Evolutionary conservation across 192 early-diverging fungal genomes (phyloP).

Genomic region (Blastocladiella britannica): DNA sequence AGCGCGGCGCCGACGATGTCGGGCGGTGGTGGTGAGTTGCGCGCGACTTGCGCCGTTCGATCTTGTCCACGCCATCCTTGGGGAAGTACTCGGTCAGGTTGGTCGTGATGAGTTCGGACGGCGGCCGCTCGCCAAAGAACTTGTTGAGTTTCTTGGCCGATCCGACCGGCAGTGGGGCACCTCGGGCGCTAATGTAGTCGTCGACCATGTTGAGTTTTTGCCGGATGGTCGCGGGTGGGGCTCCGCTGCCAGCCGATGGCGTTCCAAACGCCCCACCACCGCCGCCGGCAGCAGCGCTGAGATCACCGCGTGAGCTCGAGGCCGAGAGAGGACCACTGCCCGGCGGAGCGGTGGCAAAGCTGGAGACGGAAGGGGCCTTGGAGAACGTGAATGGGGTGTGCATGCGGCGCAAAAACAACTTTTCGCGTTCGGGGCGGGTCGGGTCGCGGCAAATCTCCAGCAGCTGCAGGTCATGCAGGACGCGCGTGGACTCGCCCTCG

Average conservation of each 20-base stretch:
- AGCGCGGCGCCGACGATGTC: no score
- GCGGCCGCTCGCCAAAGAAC: conserved; percentile 89
- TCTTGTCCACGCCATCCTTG: conserved; percentile 10
- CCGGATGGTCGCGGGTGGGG: conserved; percentile 9
- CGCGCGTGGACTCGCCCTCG: conserved; percentile 20
- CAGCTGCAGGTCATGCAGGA: conserved; percentile 57
- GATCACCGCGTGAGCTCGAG: conserved; percentile 2
- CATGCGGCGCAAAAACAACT: conserved; percentile 46
- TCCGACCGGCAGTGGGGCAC: conserved; percentile 3
- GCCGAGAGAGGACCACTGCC: conserved; percentile 1
- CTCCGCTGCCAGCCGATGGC: background rate
- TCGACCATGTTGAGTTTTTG: conserved; percentile 7
- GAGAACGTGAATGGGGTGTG: conserved; percentile 31
- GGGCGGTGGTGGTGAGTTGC: no score
- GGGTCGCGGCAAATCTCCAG: conserved; percentile 47
- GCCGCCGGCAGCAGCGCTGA: background rate
- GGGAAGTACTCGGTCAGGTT: conserved; percentile 87
- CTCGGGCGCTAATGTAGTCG: background rate
- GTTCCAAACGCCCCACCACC: conserved; percentile 3
- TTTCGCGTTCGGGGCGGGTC: conserved; percentile 42
- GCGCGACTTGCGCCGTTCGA: background rate
- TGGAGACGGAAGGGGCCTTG: conserved; percentile 18
- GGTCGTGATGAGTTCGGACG: conserved; percentile 75
- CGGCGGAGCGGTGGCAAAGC: conserved; percentile 16
- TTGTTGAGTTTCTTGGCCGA: conserved; percentile 32